Evolutionary conservation across 164 flowering plant species (phyloP), one percentile per base, ranked within the genome.

Genomic region (Euptelea pleiosperma): DNA sequence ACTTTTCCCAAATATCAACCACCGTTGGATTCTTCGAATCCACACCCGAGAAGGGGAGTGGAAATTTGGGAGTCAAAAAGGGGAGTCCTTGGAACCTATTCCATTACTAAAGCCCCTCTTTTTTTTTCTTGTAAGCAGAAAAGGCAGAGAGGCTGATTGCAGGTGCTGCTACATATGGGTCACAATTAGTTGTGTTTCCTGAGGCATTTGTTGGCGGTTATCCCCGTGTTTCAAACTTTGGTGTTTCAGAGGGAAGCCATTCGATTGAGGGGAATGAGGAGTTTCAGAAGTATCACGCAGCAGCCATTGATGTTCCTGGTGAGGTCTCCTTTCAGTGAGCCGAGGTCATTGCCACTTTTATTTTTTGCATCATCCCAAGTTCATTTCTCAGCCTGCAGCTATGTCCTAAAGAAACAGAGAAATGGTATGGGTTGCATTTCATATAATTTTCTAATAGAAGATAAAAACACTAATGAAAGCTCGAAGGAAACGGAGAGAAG

Each of bases 221-320:
- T 70, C 99, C 99, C 3, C 87, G 95, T 24, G 96, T 95, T 21
- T 83, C 89, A 4, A 75, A 46, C 46, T 90, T 82, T 53, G 97
- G 92, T 28, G 84, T 87, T 15, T 37, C 78, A 1, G 77, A 83
- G 44, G 96, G 96, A 5, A 78, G 75, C 35, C 82, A 89, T 1
- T 70, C 91, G 12, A 64, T 72, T 0, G 84, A 84, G 76, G 97
- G 97, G 5, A 83, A 64, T 57, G 94, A 84, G 62, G 94, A 92
- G 5, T 92, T 87, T 22, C 74, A 86, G 16, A 89, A 81, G 75
- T 89, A 92, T 73, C 87, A 86, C 69, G 83, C 98, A 11, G n/a
- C 98, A 0, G 98, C 98, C 60, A 83, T 92, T 73, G 87, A 92
- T 67, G 96, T 92, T 29, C 96, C 96, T 50, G 96, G 96, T 89